Evolutionary conservation across 352 stramenopile genomes (phyloP), one percentile per base, ranked within the genome.

Genomic region (Plasmopara viticola): DNA sequence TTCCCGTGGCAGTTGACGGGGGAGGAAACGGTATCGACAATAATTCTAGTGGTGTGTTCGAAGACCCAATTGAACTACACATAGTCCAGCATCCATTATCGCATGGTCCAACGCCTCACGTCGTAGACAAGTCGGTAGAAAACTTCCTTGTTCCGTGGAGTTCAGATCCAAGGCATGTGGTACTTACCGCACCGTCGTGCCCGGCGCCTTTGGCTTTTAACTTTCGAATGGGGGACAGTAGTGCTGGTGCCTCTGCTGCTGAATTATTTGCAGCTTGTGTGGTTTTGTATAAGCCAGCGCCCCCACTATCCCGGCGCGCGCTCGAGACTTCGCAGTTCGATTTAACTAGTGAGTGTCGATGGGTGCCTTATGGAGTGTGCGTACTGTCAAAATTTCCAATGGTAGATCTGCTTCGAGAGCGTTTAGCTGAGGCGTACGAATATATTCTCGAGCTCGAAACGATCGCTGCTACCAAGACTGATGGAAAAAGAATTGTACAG

Each of bases 381-480:
- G 68, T 91, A 30, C 46, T 87, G 43, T 94, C 84, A n/a, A 89
- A 87, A 51, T 91, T 88, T 47, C 77, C 84, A 10, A 69, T 94
- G 18, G 70, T 91, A 6, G 78, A 89, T 60, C 53, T 90, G 14
- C 62, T 94, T n/a, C 84, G 84, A 30, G 78, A 89, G 40, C 77
- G 84, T 4, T 60, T 94, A 4, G 73, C 78, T 0, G 84, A 94
- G 66, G 80, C 79, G 6, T 94, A 90, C 50, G 80, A 94, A 45
- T 83, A 83, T 49, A 79, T 91, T 48, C 61, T 91, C 15, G 80
- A 90, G 55, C 61, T 84, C 2, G 79, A 92, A 38, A 68, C 61
- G 7, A 78, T 84, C 25, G 62, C 73, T 49, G 56, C 68, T 33
- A 50, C 56, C 35, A 56, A 67, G 20, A 28, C 46, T 44, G 35